Evolutionary conservation across 139 green algal genomes (phyloP), one percentile per base, ranked within the genome.

Genomic region (Micractinium conductrix): DNA sequence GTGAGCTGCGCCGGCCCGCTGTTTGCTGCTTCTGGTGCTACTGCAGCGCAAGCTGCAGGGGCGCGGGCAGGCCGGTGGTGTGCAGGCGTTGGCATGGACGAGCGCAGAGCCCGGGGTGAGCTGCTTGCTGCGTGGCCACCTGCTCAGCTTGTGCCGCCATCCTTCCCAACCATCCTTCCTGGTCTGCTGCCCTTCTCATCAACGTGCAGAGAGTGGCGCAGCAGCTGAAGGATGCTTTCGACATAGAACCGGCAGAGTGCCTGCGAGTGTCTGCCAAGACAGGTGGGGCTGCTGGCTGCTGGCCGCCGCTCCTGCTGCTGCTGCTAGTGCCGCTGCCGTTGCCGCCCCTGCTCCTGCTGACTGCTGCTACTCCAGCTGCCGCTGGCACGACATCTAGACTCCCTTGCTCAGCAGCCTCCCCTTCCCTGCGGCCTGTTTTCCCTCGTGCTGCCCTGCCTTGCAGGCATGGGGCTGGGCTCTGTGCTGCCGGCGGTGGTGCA

Each of bases 401-500:
- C 69, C 24, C 69, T 37, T 76, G 69, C n/a, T n/a, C n/a, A n/a
- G n/a, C 69, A 45, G 30, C 38, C 68, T n/a, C n/a, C 30, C 68
- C 68, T n/a, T 33, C 68, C 68, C 16, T 19, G 38, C 70, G 2
- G 12, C 22, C 48, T 5, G n/a, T n/a, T 42, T n/a, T 44, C 35
- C 45, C 45, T 26, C 10, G n/a, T 83, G 17, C 16, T 60, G 22
- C 19, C n/a, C 33, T 48, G 17, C 4, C 40, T 0, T 8, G 24
- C 80, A 83, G 94, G 94, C 0, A 60, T 83, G 42, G 94, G 94
- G 1, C 55, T 97, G 33, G 55, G 88, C 21, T 17, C 80, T 16
- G 78, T 98, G 65, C 90, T 99, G 76, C 89, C 89, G 10, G 92
- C 93, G 4, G 88, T 98, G 9, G 86, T 98, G 0, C 76, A 95